Evolutionary conservation across 352 stramenopile genomes (phyloP).

Genomic region (Pythium grandisporangium): DNA sequence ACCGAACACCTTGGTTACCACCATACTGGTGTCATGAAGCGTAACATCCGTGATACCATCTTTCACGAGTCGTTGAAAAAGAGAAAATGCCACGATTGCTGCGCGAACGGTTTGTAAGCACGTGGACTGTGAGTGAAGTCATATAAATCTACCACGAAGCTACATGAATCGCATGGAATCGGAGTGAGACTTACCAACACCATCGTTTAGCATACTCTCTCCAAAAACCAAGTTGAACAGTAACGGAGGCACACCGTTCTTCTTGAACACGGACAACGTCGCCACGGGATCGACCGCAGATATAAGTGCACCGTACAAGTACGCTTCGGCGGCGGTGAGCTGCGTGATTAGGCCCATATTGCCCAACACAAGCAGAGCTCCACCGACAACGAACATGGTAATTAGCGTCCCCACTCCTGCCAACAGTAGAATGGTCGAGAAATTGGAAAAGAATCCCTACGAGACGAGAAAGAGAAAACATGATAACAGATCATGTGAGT

Average conservation of each 20-base stretch:
- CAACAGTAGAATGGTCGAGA: slow-evolving; percentile 81
- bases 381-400: slow-evolving; percentile 72
- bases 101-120: neutral
- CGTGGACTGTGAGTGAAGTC: too few relatives aligned
- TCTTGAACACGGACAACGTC: slow-evolving; percentile 92
- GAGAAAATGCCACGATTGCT: slow-evolving; percentile 78
- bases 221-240: slow-evolving; percentile 96
- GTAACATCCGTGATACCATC: slow-evolving; percentile 55
- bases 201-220: slow-evolving; percentile 94
- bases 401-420: slow-evolving; percentile 72
- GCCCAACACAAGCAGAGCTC: slow-evolving; percentile 63
- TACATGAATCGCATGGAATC: too few relatives aligned
- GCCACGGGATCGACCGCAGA: slow-evolving; percentile 91
- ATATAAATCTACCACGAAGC: too few relatives aligned
- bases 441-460: slow-evolving; percentile 83
- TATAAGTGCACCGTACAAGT: slow-evolving; percentile 90
- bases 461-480: slow-evolving; percentile 1
- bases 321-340: slow-evolving; percentile 80
- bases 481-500: too few relatives aligned
- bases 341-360: slow-evolving; percentile 66
- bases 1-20: slow-evolving; percentile 74
- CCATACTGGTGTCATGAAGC: slow-evolving; percentile 59
- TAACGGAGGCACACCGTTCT: slow-evolving; percentile 71
- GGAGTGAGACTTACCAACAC: slow-evolving; percentile 78
- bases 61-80: slow-evolving; percentile 82